Conservation (phyloP, 306 rosid species). For the Fragaria ananassa region DNA sequence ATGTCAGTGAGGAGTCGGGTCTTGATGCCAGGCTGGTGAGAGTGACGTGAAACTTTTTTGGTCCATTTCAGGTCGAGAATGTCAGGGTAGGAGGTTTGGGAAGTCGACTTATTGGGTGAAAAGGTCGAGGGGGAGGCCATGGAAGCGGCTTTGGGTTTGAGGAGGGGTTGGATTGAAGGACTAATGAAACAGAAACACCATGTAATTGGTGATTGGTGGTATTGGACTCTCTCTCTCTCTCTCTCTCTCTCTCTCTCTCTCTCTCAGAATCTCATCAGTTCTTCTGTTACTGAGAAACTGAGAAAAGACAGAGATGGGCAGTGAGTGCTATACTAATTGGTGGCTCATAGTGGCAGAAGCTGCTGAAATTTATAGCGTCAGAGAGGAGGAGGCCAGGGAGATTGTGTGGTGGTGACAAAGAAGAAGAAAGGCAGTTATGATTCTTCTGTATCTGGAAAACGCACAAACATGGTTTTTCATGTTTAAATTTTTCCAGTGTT, state of each 20-base stretch:
- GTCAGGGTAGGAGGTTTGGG: slow-evolving; percentile 14
- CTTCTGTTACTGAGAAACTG: background rate
- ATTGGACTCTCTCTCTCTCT: background rate
- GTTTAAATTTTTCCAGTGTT: background rate
- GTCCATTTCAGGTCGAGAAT: slow-evolving; percentile 30
- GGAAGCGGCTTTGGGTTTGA: background rate
- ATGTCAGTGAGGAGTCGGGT: background rate
- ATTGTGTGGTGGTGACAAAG: background rate
- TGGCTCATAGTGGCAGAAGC: background rate
- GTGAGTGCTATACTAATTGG: background rate
- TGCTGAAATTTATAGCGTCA: background rate
- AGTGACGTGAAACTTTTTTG: too few species aligned
- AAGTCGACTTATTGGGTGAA: slow-evolving; percentile 8
- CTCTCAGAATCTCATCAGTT: background rate
- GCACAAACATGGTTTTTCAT: background rate
- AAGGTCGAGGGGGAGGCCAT: slow-evolving; percentile 18
- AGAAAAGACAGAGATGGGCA: background rate
- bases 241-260: too few species aligned
- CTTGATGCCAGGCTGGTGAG: background rate
- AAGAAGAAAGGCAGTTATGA: slow-evolving; percentile 9
- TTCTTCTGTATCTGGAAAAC: background rate
- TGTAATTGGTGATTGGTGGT: background rate
- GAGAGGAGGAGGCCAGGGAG: background rate
- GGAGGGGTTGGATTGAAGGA: background rate
- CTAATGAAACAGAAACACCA: slow-evolving; percentile 22